Percentiles rank a stretch among this genome's conserved stretches.
Evolutionary conservation across 768 basidiomycete species (phyloP).

Genomic region (Tephrocybe rancida): DNA sequence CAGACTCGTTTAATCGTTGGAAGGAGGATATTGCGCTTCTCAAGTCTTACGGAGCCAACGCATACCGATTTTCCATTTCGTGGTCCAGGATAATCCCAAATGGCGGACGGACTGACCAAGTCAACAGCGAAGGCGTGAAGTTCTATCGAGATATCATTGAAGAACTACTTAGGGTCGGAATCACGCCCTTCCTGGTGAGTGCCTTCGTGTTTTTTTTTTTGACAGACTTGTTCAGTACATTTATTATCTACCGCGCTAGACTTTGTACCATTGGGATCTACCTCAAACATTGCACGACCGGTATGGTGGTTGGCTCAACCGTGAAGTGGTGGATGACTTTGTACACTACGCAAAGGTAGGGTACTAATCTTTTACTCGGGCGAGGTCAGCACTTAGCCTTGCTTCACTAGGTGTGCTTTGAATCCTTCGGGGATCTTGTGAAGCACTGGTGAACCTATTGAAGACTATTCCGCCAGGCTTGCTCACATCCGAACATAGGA

Average conservation of each 20-base stretch:
- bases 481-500: slow-evolving; percentile 34
- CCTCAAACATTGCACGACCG: slow-evolving; percentile 72
- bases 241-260: slow-evolving; percentile 35
- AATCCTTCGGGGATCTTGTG: slow-evolving; percentile 71
- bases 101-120: slow-evolving; percentile 61
- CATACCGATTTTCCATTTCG: slow-evolving; percentile 75
- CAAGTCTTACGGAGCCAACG: slow-evolving; percentile 62
- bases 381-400: background rate
- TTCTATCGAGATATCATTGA: slow-evolving; percentile 72
- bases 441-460: slow-evolving; percentile 58
- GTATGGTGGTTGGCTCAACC: slow-evolving; percentile 78
- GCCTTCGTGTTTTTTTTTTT: background rate
- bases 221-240: background rate
- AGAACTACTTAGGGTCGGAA: slow-evolving; percentile 57
- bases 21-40: slow-evolving; percentile 66
- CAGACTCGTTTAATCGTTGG: slow-evolving; percentile 70
- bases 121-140: slow-evolving; percentile 65
- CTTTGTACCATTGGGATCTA: slow-evolving; percentile 78
- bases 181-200: slow-evolving; percentile 64
- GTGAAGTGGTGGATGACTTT: slow-evolving; percentile 64
- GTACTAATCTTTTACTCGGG: slow-evolving; percentile 3
- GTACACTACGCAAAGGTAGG: slow-evolving; percentile 56
- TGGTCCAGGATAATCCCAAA: slow-evolving; percentile 75
- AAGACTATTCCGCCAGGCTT: slow-evolving; percentile 6
- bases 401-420: slow-evolving; percentile 56